Percentiles rank a stretch among this genome's conserved stretches.
Conservation (phyloP, 371 early-diverging fungal species). For the Mucor racemosus region DNA sequence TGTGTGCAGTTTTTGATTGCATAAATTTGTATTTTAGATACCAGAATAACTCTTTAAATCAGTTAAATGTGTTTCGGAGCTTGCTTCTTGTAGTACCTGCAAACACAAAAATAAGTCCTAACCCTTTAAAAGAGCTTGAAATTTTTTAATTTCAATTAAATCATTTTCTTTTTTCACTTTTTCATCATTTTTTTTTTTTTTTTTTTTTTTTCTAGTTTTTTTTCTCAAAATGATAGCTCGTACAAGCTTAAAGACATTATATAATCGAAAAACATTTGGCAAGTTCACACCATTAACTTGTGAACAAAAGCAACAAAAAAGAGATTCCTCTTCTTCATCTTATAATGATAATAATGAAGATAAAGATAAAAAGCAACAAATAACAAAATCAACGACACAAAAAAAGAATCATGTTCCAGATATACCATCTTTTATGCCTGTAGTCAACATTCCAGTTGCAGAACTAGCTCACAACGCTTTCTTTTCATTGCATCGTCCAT, state of each 20-base stretch:
- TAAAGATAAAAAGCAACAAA: slow-evolving; percentile 7
- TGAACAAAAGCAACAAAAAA: background rate
- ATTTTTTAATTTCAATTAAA: too few relatives aligned
- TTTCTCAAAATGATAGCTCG: slow-evolving; percentile 7
- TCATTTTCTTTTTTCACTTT: background rate
- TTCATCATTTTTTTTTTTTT: background rate
- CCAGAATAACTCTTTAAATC: too few relatives aligned
- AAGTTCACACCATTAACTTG: background rate
- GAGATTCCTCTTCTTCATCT: slow-evolving; percentile 7
- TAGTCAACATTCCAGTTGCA: slow-evolving; percentile 47
- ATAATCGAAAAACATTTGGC: background rate
- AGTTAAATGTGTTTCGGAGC: too few relatives aligned
- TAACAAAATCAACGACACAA: slow-evolving; percentile 4
- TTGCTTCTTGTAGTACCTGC: too few relatives aligned
- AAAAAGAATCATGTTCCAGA: slow-evolving; percentile 8
- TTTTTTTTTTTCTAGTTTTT: background rate
- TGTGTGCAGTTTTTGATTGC: too few relatives aligned
- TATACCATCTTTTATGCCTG: slow-evolving; percentile 39
- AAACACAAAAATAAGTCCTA: too few relatives aligned
- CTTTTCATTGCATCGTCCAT: slow-evolving; percentile 53
- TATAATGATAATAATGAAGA: slow-evolving; percentile 10
- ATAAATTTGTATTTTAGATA: too few relatives aligned
- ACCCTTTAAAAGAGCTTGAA: too few relatives aligned
- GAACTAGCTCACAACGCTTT: slow-evolving; percentile 56
- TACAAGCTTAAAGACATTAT: slow-evolving; percentile 10